Evolutionary conservation across 1,284 basidiomycete genomes (phyloP).

Genomic region (Pyrrhoderma noxium): DNA sequence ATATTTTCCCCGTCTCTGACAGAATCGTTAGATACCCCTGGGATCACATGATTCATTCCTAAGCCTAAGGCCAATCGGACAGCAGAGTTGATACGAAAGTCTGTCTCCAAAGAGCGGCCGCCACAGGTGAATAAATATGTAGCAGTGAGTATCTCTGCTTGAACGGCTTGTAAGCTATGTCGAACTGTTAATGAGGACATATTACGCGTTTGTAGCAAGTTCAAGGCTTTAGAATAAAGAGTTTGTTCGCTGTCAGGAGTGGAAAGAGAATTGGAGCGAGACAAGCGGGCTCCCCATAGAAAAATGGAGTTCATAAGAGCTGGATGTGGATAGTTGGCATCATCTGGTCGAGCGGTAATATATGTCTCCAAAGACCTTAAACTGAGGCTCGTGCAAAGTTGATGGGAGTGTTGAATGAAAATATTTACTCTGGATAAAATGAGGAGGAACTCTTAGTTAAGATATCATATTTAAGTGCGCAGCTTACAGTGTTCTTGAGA

Average conservation of each 20-base stretch:
- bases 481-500: slow-evolving; percentile 8
- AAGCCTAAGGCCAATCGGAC: slow-evolving; percentile 9
- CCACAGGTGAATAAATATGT: slow-evolving; percentile 11
- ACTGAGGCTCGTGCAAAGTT: slow-evolving; percentile 6
- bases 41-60: slow-evolving; percentile 13
- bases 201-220: slow-evolving; percentile 3
- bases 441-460: background rate
- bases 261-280: background rate
- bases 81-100: slow-evolving; percentile 15
- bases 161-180: slow-evolving; percentile 12
- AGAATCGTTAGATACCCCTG: slow-evolving; percentile 1
- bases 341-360: background rate
- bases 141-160: slow-evolving; percentile 15
- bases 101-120: slow-evolving; percentile 12
- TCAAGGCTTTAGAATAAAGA: background rate
- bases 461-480: background rate
- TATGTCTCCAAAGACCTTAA: background rate
- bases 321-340: slow-evolving; percentile 4
- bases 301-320: slow-evolving; percentile 14
- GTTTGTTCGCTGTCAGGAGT: slow-evolving; percentile 7
- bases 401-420: slow-evolving; percentile 9
- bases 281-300: slow-evolving; percentile 15
- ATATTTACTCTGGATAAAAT: background rate
- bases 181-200: slow-evolving; percentile 1
- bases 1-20: slow-evolving; percentile 16